Conservation (phyloP, 2,329 filamentous ascomycete species). For the Cytospora paraplurivora region DNA sequence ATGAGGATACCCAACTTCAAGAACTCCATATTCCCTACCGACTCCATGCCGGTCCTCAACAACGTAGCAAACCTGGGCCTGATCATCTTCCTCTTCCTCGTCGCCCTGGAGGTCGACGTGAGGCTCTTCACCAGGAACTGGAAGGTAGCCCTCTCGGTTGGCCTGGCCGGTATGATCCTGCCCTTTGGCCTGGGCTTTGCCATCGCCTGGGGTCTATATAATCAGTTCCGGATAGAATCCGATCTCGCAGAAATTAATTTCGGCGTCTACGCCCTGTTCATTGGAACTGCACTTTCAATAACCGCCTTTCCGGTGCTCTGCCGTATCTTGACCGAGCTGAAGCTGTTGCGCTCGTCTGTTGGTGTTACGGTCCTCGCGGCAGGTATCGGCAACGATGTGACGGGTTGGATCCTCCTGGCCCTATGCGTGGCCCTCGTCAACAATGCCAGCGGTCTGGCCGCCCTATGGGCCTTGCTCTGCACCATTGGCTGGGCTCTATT, state of each 20-base stretch:
- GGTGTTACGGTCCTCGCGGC: slow-evolving; percentile 88
- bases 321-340: slow-evolving; percentile 88
- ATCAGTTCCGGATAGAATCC: slow-evolving; percentile 62
- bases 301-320: slow-evolving; percentile 91
- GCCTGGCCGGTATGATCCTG: slow-evolving; percentile 75
- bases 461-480: slow-evolving; percentile 80
- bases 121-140: slow-evolving; percentile 78
- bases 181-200: slow-evolving; percentile 82
- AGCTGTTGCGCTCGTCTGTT: slow-evolving; percentile 79
- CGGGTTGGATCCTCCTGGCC: slow-evolving; percentile 88
- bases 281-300: slow-evolving; percentile 91
- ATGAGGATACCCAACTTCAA: slow-evolving; percentile 81
- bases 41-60: slow-evolving; percentile 73
- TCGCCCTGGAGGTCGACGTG: slow-evolving; percentile 84
- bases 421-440: slow-evolving; percentile 94
- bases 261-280: slow-evolving; percentile 67
- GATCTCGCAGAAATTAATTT: slow-evolving; percentile 49
- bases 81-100: slow-evolving; percentile 83
- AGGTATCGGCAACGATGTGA: slow-evolving; percentile 89
- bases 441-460: slow-evolving; percentile 77
- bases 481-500: slow-evolving; percentile 76
- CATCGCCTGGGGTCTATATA: slow-evolving; percentile 78
- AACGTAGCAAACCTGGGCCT: slow-evolving; percentile 83
- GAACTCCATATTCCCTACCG: slow-evolving; percentile 72
- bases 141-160: slow-evolving; percentile 76